A percentile compares a stretch with the other conserved stretches of the same genome.
These are phyloP conservation scores for Beauveria bassiana DNA, from an alignment of 2,329 filamentous ascomycete genomes.

Conservation along the genomic window DNA sequence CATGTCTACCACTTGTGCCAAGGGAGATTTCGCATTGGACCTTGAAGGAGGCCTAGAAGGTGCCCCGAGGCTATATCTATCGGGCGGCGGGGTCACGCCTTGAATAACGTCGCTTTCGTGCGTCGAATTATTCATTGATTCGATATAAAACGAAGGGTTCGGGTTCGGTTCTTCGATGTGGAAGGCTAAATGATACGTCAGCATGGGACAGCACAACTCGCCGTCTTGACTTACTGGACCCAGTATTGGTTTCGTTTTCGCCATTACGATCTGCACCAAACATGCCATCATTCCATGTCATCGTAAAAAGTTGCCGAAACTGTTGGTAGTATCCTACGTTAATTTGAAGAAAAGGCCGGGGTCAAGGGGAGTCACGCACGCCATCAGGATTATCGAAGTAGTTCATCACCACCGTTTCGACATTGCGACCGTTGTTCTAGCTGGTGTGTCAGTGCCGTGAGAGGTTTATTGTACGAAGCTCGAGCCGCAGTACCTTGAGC, in stretches of 20 bases:
- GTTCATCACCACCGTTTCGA: constrained; percentile 42
- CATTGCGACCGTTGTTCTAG: constrained; percentile 35
- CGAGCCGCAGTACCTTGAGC: constrained; percentile 28
- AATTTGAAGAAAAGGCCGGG: neutral
- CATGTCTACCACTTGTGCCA: constrained; percentile 45
- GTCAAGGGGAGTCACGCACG: constrained; percentile 18
- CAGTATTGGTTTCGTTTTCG: constrained; percentile 28
- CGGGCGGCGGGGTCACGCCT: constrained; percentile 33
- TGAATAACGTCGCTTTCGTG: constrained; percentile 28
- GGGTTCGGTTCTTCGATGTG: constrained; percentile 47
- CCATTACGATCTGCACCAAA: constrained; percentile 48
- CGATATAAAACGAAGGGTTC: constrained; percentile 14
- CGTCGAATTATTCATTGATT: neutral
- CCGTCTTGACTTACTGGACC: constrained; percentile 33
- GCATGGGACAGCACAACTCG: neutral
- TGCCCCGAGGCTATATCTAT: constrained; percentile 35
- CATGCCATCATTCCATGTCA: constrained; percentile 45
- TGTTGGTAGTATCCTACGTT: constrained; percentile 16
- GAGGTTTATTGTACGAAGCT: too few relatives aligned
- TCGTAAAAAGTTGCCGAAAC: constrained; percentile 40
- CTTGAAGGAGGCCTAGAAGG: constrained; percentile 57
- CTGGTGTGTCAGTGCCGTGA: neutral
- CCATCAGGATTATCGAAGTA: constrained; percentile 40
- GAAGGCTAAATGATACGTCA: constrained; percentile 35
- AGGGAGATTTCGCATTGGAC: constrained; percentile 48